Evolutionary conservation across 495 filamentous ascomycete species (phyloP).

Genomic region (Xylaria castorea): DNA sequence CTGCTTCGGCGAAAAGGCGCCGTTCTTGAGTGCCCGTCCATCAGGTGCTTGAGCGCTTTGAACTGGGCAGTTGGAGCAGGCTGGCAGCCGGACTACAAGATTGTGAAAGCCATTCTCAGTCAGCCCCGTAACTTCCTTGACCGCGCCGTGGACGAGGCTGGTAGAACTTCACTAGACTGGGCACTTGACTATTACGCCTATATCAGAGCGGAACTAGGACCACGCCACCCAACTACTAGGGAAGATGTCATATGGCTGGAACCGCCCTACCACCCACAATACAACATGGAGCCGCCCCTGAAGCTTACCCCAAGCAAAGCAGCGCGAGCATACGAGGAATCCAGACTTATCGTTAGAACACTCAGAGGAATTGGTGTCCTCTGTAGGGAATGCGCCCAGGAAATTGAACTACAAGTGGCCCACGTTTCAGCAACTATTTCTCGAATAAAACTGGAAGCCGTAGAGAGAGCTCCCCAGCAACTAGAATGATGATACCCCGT

Average conservation of each 20-base stretch:
- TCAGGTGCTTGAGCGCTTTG: neutral
- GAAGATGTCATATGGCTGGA: slow-evolving; percentile 14
- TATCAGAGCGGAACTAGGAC: neutral
- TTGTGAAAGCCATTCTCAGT: neutral
- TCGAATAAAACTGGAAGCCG: neutral
- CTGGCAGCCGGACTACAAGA: neutral
- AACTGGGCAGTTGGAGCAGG: neutral
- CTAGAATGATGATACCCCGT: neutral
- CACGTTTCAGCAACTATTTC: neutral
- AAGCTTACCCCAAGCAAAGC: slow-evolving; percentile 7
- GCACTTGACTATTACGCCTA: slow-evolving; percentile 7
- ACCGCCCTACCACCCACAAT: neutral
- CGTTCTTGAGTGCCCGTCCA: neutral
- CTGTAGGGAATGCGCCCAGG: neutral
- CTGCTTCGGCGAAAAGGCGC: neutral
- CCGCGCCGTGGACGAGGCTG: neutral
- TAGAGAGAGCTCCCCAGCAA: neutral
- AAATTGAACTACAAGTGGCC: neutral
- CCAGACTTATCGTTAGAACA: neutral
- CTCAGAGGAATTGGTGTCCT: neutral
- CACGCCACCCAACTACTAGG: neutral
- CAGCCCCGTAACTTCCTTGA: neutral
- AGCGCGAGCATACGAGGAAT: neutral
- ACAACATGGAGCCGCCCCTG: slow-evolving; percentile 1
- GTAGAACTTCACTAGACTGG: neutral